Conservation (phyloP, 768 basidiomycete species). For the Suillus paluster region DNA sequence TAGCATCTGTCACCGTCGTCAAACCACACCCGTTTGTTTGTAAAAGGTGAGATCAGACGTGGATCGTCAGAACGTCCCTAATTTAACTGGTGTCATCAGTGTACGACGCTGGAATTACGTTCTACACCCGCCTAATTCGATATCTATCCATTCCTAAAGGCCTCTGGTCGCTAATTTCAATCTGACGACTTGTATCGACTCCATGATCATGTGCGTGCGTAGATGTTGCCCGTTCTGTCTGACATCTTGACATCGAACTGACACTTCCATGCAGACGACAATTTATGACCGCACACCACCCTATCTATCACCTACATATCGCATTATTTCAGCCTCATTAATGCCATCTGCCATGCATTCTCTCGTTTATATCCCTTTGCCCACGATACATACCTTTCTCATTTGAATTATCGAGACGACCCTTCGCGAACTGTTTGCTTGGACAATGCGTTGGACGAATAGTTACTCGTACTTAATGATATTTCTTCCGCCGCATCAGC, state of each 20-base stretch:
- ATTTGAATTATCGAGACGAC: conserved; percentile 8
- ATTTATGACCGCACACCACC: conserved; percentile 26
- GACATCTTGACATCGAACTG: conserved; percentile 6
- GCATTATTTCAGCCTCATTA: conserved; percentile 27
- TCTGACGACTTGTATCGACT: conserved; percentile 27
- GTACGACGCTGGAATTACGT: conserved; percentile 29
- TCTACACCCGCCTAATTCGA: conserved; percentile 30
- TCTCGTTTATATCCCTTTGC: conserved; percentile 27
- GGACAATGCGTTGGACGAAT: conserved; percentile 4
- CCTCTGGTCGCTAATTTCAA: conserved; percentile 32
- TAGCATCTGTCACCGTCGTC: conserved; percentile 13
- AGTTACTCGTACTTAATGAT: neutral
- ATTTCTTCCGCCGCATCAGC: neutral
- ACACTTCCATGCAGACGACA: conserved; percentile 24
- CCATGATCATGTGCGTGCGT: conserved; percentile 28
- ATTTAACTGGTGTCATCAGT: conserved; percentile 23
- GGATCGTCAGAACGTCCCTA: neutral
- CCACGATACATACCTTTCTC: conserved; percentile 19
- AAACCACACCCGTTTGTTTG: conserved; percentile 20
- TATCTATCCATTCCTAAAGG: conserved; percentile 25
- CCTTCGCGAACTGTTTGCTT: conserved; percentile 1
- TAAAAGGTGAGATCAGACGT: conserved; percentile 23
- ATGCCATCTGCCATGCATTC: conserved; percentile 21
- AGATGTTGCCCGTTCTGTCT: neutral
- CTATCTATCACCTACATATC: conserved; percentile 33